Evolutionary conservation across 2,329 filamentous ascomycete species (phyloP), one percentile per base, ranked within the genome.

Genomic region (Cryphonectria japonica): DNA sequence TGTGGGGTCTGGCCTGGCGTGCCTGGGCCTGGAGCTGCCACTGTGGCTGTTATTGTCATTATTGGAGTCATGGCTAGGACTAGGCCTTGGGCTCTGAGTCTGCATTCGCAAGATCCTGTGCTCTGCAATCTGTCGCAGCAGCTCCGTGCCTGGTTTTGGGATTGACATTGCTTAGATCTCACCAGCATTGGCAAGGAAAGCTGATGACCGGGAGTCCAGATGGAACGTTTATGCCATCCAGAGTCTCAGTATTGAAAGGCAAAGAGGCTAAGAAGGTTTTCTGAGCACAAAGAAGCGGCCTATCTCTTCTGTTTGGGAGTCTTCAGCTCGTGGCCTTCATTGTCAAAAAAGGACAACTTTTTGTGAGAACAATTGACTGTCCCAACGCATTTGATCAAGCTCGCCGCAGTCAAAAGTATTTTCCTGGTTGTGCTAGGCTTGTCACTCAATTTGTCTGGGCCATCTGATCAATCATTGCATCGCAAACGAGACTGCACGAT

Each of bases 1-100:
- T 70, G 57, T 70, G 59, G 65, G 65, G 22, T 22, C 57, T 32
- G 4, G 29, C 52, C 57, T 60, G 57, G 29, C 26, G 29, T 59
- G 7, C 57, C 16, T 9, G 19, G 32, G 16, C 43, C 43, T 19
- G 46, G 37, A 39, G 37, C 37, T 39, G 9, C 37, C 22, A n/a
- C 46, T 50, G 46, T 22, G 19, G 16, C 22, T 11, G 46, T 22
- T 8, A 50, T 19, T 50, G 46, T 22, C 46, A n/a, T n/a, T n/a
- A 9, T 2, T 50, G 46, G 7, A 19, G 46, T 5, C 22, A 5
- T 14, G 41, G 4, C 41, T 16, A 43, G 41, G 41, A 22, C 43
- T 46, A n/a, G 46, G 46, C 3, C 46, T 34, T 3, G 22, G n/a
- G 29, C 43, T 37, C 52, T 13, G 34, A 8, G 13, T 29, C 26